These are phyloP conservation scores for Coprinopsis strossmayeri DNA, from an alignment of 768 basidiomycete genomes.

Conservation along the genomic window DNA sequence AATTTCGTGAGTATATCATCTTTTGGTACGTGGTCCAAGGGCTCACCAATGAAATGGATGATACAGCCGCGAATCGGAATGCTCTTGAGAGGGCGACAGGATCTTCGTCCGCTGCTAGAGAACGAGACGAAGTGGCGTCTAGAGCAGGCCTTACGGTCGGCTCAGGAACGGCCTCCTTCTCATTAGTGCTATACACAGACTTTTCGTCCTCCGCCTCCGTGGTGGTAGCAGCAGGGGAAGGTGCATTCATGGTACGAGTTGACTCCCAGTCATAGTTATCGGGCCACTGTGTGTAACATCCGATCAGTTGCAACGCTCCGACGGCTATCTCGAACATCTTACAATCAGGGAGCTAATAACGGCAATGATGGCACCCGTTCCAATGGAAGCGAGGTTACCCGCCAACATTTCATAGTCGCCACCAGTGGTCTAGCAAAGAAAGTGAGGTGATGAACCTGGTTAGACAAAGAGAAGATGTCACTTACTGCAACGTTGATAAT, in stretches of 20 bases:
- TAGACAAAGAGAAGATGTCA: neutral
- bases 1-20: neutral
- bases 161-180: constrained; percentile 28
- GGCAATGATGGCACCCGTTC: constrained; percentile 72
- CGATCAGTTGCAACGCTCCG: too few relatives aligned
- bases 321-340: too few relatives aligned
- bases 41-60: constrained; percentile 60
- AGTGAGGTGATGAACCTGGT: neutral
- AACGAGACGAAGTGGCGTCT: constrained; percentile 30
- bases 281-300: too few relatives aligned
- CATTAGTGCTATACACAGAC: constrained; percentile 26
- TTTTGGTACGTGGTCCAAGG: too few relatives aligned
- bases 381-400: constrained; percentile 84
- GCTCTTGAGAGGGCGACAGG: constrained; percentile 61
- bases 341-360: constrained; percentile 54
- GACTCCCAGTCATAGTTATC: constrained; percentile 77
- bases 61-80: constrained; percentile 74
- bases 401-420: constrained; percentile 70
- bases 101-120: constrained; percentile 43
- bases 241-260: constrained; percentile 71
- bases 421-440: constrained; percentile 46
- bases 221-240: constrained; percentile 12
- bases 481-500: constrained; percentile 66
- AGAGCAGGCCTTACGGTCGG: constrained; percentile 18
- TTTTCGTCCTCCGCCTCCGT: constrained; percentile 21